These are phyloP conservation scores for Camillea tinctor DNA, from an alignment of 2,329 filamentous ascomycete species.

Conservation along the genomic window DNA sequence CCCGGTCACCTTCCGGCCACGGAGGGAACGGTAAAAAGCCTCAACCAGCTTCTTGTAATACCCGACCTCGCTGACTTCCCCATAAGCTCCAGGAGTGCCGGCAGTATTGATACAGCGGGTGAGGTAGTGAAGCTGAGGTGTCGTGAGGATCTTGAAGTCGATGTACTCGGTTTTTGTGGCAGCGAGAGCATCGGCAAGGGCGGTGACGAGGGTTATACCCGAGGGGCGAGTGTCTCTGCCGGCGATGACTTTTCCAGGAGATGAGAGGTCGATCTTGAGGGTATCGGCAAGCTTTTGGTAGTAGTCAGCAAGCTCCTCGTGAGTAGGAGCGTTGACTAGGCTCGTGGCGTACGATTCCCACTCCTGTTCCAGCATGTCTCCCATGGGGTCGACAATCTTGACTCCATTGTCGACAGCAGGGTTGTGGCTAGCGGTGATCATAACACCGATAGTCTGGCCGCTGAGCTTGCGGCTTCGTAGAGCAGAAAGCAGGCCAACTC, in stretches of 20 bases:
- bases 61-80: slow-evolving; percentile 81
- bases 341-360: slow-evolving; percentile 90
- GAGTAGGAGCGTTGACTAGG: slow-evolving; percentile 79
- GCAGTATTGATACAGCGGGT: slow-evolving; percentile 93
- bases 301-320: slow-evolving; percentile 71
- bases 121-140: slow-evolving; percentile 96
- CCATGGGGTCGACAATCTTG: slow-evolving; percentile 95
- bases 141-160: slow-evolving; percentile 91
- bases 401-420: slow-evolving; percentile 87
- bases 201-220: slow-evolving; percentile 76
- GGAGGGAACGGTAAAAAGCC: slow-evolving; percentile 82
- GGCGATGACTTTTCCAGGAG: slow-evolving; percentile 78
- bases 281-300: slow-evolving; percentile 75
- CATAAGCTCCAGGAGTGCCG: slow-evolving; percentile 82
- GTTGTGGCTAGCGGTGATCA: slow-evolving; percentile 95
- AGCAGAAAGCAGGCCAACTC: slow-evolving; percentile 84
- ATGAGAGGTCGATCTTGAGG: slow-evolving; percentile 70
- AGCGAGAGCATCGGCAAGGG: slow-evolving; percentile 76
- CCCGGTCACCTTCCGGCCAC: slow-evolving; percentile 71
- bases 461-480: slow-evolving; percentile 87
- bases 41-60: slow-evolving; percentile 91
- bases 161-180: slow-evolving; percentile 71
- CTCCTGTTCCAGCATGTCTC: slow-evolving; percentile 94
- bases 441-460: slow-evolving; percentile 90
- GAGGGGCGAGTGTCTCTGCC: slow-evolving; percentile 92